Base-by-base conservation (phyloP, 1,284 basidiomycete genomes). In the Apiotrichum montevideense region DNA sequence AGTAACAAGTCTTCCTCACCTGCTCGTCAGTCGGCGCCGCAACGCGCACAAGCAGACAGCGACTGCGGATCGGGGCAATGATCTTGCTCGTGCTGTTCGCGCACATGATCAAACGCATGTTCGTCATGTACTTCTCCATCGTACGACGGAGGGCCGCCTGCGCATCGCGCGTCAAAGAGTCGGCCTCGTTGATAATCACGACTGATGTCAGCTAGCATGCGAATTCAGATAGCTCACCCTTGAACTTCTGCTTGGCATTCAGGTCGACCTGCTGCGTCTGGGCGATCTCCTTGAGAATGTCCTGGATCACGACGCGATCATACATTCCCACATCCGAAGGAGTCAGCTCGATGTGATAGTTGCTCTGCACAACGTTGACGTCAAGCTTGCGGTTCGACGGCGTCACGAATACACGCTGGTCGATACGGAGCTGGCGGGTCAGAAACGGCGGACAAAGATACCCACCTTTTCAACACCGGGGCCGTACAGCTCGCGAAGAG, bases 101-200 rank as follows among this genome's bases (percentile, higher is more conserved):
- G 74, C 95, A 98, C 10, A 99, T 83, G 67, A 99, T 95, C 64
- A 99, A 85, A 47, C 96, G 86, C 83, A 99, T 84, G 74, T 98
- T 98, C 49, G 85, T 86, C 89, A 97, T 98, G 80, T 97, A 98
- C 76, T 98, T 95, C 70, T 99, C 95, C 95, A 98, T 99, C 3
- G 95, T 98, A 57, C 96, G 83, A 68, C 96, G 87, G 45, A 99
- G 82, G 4, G 95, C 95, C 1, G 95, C 93, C 79, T 98, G 95
- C 0, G 95, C 95, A 78, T 98, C 95, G 63, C 94, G 86, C 11
- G 91, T 87, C 47, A 98, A 82, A 0, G 89, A 86, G 75, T 99
- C 95, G 0, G 95, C 96, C 77, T 98, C 95, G 69, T 98, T 97
- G 74, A 99, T 98, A 57, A 98, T 84, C 46, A 98, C 95, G n/a